A percentile compares a stretch with the other conserved stretches of the same genome.
Conservation (phyloP, 2,329 filamentous ascomycete species). For the Apiospora hydei region DNA sequence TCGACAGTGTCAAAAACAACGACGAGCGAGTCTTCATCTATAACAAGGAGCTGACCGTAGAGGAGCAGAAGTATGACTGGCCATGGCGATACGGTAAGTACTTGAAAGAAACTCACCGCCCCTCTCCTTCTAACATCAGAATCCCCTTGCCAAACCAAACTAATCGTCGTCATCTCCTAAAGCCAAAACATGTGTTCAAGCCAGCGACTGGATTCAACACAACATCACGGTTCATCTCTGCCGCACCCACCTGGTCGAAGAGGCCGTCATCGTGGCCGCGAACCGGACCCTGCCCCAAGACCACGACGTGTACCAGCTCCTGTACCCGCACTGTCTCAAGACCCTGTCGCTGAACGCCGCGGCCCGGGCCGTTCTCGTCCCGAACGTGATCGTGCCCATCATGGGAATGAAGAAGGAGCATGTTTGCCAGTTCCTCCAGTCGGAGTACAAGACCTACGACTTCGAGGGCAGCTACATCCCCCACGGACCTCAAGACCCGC, state of each 20-base stretch:
- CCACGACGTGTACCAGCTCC: constrained; percentile 51
- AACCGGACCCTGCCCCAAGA: constrained; percentile 49
- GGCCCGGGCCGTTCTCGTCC: constrained; percentile 52
- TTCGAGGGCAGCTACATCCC: constrained; percentile 54
- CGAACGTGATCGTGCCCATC: constrained; percentile 51
- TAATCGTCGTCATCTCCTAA: no score
- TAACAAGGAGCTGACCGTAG: constrained; percentile 50
- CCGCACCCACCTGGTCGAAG: constrained; percentile 55
- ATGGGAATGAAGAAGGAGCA: no score
- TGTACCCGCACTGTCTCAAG: constrained; percentile 57
- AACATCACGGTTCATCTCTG: constrained; percentile 55
- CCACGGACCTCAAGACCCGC: constrained; percentile 50
- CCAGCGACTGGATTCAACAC: constrained; percentile 56
- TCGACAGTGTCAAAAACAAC: constrained; percentile 53
- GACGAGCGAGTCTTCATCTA: constrained; percentile 55
- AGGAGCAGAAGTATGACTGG: constrained; percentile 52
- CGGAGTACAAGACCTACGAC: constrained; percentile 53
- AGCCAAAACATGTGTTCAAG: constrained; percentile 55
- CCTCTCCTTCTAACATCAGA: not conserved
- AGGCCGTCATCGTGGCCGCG: constrained; percentile 55
- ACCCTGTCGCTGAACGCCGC: constrained; percentile 58
- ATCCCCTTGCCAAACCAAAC: not conserved
- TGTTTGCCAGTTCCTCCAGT: constrained; percentile 47
- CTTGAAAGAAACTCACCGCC: not conserved
- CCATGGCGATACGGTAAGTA: constrained; percentile 54